A percentile compares a stretch with the other conserved stretches of the same genome.
phyloP scores from a whole-genome alignment of 495 filamentous ascomycete genomes.

The Penicillium tannophilum region DNA sequence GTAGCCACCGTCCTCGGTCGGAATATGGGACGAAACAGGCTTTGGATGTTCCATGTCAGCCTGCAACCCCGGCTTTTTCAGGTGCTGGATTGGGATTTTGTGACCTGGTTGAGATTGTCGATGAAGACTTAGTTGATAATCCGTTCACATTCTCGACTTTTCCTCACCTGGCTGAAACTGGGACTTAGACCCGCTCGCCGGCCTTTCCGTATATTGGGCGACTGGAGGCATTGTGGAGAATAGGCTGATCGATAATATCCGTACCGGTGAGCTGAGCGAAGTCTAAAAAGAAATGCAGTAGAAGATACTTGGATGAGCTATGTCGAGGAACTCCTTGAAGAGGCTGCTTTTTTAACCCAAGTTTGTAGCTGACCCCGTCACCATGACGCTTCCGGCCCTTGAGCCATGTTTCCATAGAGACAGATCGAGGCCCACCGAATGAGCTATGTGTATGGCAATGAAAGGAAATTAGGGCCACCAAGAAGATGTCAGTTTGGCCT shows the following conservation, averaged over 20 bases:
- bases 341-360: background rate
- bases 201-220: slow-evolving; percentile 24
- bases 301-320: background rate
- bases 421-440: background rate
- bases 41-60: slow-evolving; percentile 63
- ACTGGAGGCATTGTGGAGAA: slow-evolving; percentile 15
- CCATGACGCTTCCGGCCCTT: background rate
- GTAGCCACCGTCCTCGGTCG: slow-evolving; percentile 69
- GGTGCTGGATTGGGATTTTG: slow-evolving; percentile 67
- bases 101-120: slow-evolving; percentile 53
- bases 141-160: background rate
- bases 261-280: background rate
- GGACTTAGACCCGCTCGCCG: slow-evolving; percentile 29
- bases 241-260: background rate
- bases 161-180: slow-evolving; percentile 30
- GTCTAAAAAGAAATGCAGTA: background rate
- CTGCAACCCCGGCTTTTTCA: slow-evolving; percentile 70
- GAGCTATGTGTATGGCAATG: background rate
- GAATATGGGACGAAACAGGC: slow-evolving; percentile 65
- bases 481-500: background rate
- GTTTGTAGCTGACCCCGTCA: background rate
- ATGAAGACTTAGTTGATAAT: background rate
- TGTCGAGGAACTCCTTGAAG: background rate
- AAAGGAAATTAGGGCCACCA: background rate
- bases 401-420: background rate